Percentiles rank a stretch among this genome's conserved stretches.
phyloP scores from a whole-genome alignment of 805 yeast species.

The Ogataea neopini region DNA sequence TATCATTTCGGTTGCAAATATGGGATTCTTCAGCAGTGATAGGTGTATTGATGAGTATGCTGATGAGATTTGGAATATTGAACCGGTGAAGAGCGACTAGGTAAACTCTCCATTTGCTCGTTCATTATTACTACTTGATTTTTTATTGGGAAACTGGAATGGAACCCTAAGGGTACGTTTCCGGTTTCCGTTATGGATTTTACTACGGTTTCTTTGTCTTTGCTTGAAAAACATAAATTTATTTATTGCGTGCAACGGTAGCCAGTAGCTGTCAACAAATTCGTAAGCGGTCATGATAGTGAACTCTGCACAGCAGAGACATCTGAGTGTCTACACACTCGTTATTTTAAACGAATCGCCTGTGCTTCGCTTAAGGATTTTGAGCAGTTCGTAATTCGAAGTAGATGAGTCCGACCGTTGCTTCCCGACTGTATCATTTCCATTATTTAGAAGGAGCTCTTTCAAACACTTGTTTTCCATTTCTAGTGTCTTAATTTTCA shows the following conservation, averaged over 20 bases:
- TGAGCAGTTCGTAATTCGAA: slow-evolving; percentile 28
- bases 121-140: too few relatives aligned
- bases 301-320: not conserved
- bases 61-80: slow-evolving; percentile 89
- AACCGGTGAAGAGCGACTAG: slow-evolving; percentile 46
- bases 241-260: not conserved
- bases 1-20: slow-evolving; percentile 80
- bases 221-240: too few relatives aligned
- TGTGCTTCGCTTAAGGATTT: slow-evolving; percentile 23
- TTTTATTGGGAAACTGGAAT: not conserved
- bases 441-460: slow-evolving; percentile 36
- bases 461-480: slow-evolving; percentile 63
- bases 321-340: slow-evolving; percentile 14
- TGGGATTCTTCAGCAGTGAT: slow-evolving; percentile 91
- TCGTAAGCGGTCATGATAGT: slow-evolving; percentile 2
- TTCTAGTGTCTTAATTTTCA: slow-evolving; percentile 52
- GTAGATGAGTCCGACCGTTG: slow-evolving; percentile 8
- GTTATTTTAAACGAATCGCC: slow-evolving; percentile 27
- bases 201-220: too few relatives aligned
- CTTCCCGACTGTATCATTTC: slow-evolving; percentile 1
- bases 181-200: too few relatives aligned
- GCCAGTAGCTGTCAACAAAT: not conserved
- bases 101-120: too few relatives aligned
- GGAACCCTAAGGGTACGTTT: too few relatives aligned
- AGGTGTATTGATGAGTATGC: slow-evolving; percentile 92